phyloP scores from a whole-genome alignment of 2,329 filamentous ascomycete genomes.

The Bipolaris zeicola region DNA sequence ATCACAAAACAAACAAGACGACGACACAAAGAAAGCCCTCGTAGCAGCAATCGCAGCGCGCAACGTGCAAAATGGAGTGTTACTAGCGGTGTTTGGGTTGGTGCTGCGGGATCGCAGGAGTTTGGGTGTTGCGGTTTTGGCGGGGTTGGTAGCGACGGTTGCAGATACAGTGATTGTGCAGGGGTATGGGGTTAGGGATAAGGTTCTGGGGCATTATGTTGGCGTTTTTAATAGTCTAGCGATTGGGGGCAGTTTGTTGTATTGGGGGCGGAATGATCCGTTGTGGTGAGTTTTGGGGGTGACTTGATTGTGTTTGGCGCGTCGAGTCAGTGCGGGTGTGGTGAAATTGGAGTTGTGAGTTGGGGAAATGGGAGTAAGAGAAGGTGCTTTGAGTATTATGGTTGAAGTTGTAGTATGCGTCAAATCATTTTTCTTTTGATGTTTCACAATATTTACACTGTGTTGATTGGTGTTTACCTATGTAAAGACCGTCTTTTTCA shows the following conservation, averaged over 20 bases:
- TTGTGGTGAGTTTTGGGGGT: slow-evolving; percentile 17
- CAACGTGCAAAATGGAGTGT: slow-evolving; percentile 29
- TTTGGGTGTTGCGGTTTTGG: slow-evolving; percentile 28
- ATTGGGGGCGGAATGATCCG: slow-evolving; percentile 28
- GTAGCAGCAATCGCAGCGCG: slow-evolving; percentile 33
- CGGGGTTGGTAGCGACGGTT: slow-evolving; percentile 27
- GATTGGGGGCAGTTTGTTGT: slow-evolving; percentile 30
- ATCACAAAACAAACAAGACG: slow-evolving; percentile 12
- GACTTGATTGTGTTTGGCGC: no score
- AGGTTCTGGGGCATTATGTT: slow-evolving; percentile 29
- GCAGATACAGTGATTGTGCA: slow-evolving; percentile 32
- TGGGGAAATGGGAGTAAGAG: no score
- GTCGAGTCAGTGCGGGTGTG: no score
- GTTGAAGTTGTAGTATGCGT: no score
- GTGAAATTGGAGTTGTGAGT: no score
- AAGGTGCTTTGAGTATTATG: no score
- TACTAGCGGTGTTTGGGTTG: slow-evolving; percentile 27
- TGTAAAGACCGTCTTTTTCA: no score
- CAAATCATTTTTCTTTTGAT: no score
- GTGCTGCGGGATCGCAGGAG: slow-evolving; percentile 28
- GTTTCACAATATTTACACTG: no score
- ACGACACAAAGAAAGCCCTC: slow-evolving; percentile 28
- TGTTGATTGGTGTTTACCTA: no score
- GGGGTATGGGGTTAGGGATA: slow-evolving; percentile 28
- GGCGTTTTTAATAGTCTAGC: slow-evolving; percentile 31